Evolutionary conservation across 352 stramenopile genomes (phyloP).

Genomic region (Globisporangium middletonii): DNA sequence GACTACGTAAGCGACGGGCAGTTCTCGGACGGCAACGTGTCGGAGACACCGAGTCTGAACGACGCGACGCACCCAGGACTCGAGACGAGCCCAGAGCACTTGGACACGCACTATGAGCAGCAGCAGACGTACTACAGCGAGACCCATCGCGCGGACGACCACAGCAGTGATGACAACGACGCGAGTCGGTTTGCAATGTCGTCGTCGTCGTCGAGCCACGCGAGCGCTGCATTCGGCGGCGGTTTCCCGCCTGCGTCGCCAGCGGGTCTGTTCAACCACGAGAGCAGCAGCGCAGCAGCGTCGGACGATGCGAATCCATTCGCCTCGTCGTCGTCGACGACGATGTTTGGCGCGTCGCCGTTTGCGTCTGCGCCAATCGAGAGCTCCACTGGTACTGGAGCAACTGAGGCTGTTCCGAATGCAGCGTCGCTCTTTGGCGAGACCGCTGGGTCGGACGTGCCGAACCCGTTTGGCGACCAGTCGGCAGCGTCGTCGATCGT

Average conservation of each 20-base stretch:
- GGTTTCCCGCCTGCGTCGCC: constrained; percentile 9
- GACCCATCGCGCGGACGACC: constrained; percentile 4
- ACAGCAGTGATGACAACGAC: constrained; percentile 1
- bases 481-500: constrained; percentile 17
- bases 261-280: constrained; percentile 19
- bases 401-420: constrained; percentile 23
- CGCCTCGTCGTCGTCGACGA: constrained; percentile 19
- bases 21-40: constrained; percentile 58
- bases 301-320: constrained; percentile 41
- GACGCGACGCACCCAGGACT: constrained; percentile 33
- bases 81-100: constrained; percentile 30
- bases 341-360: constrained; percentile 8
- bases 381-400: not conserved
- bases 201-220: constrained; percentile 11
- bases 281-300: constrained; percentile 4
- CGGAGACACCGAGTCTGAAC: constrained; percentile 47
- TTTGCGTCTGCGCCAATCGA: constrained; percentile 5
- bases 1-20: constrained; percentile 49
- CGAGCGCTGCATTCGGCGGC: constrained; percentile 20
- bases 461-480: constrained; percentile 40
- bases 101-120: constrained; percentile 16
- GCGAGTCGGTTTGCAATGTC: constrained; percentile 20
- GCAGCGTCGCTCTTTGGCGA: constrained; percentile 59
- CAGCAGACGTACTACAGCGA: constrained; percentile 29
- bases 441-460: constrained; percentile 31